Evolutionary conservation across 202 grass and related monocot species (phyloP).

Genomic region (Panicum virgatum): DNA sequence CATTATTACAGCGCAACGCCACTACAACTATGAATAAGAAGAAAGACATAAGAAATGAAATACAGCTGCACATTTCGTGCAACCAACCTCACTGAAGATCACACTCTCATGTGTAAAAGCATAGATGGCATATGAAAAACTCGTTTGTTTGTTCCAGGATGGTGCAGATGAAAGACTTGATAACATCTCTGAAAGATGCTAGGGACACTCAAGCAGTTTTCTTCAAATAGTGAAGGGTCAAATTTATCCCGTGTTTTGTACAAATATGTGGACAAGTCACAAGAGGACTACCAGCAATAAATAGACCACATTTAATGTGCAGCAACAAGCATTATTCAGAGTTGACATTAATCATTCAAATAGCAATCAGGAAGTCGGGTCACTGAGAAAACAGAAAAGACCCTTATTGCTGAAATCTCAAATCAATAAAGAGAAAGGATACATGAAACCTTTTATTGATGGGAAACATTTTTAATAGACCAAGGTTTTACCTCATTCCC

Average conservation of each 20-base stretch:
- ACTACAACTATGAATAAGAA: not conserved
- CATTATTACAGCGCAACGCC: not conserved
- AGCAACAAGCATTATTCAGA: constrained; percentile 6
- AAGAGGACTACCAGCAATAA: constrained; percentile 25
- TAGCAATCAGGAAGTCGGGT: not conserved
- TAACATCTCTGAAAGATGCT: constrained; percentile 20
- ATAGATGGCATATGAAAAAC: constrained; percentile 14
- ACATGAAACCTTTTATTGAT: constrained; percentile 1
- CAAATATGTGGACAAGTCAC: not conserved
- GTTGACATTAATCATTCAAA: constrained; percentile 19
- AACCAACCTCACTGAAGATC: not conserved
- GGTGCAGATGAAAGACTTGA: constrained; percentile 1
- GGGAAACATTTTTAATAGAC: constrained; percentile 18
- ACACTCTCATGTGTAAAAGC: constrained; percentile 21
- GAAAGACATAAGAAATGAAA: not conserved
- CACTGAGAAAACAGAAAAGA: constrained; percentile 24
- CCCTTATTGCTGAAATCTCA: not conserved
- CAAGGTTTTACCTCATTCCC: constrained; percentile 78
- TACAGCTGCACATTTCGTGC: not conserved
- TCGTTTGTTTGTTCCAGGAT: not conserved
- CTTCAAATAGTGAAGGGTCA: not conserved
- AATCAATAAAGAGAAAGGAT: not conserved
- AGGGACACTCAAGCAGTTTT: not conserved
- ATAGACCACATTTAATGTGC: constrained; percentile 2
- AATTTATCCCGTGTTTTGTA: not conserved